These are phyloP conservation scores for Cylindrotheca closterium DNA, from an alignment of 108 stramenopile genomes.

Conservation along the genomic window DNA sequence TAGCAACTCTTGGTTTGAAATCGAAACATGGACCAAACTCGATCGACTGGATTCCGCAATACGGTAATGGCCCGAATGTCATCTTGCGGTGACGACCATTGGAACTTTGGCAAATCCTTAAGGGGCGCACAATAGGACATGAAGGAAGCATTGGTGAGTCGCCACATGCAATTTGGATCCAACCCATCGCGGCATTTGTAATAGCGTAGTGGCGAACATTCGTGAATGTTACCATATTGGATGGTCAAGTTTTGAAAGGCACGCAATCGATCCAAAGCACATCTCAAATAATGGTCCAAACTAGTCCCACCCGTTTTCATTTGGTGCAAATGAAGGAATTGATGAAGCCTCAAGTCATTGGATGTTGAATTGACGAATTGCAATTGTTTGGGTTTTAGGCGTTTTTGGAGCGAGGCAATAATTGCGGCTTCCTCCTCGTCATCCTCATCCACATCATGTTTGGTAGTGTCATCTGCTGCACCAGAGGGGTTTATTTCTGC, in stretches of 20 bases:
- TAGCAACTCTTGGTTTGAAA: slow-evolving; percentile 69
- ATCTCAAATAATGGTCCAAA: slow-evolving; percentile 49
- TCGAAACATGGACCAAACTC: slow-evolving; percentile 83
- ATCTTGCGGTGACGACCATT: slow-evolving; percentile 29
- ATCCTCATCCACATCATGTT: too few relatives aligned
- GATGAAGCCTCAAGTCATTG: slow-evolving; percentile 24
- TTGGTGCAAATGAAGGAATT: slow-evolving; percentile 78
- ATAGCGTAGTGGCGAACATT: slow-evolving; percentile 24
- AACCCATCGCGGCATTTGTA: slow-evolving; percentile 3
- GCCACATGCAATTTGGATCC: slow-evolving; percentile 12
- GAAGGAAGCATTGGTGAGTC: slow-evolving; percentile 29
- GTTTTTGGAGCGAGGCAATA: background rate
- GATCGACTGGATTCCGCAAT: slow-evolving; percentile 68
- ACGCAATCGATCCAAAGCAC: slow-evolving; percentile 42
- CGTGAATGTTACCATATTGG: slow-evolving; percentile 29
- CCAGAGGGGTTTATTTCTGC: too few relatives aligned
- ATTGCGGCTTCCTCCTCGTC: background rate
- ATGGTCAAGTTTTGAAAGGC: slow-evolving; percentile 3
- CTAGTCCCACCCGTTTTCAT: slow-evolving; percentile 83
- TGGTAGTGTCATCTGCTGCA: too few relatives aligned
- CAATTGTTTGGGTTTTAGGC: background rate
- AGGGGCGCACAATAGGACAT: slow-evolving; percentile 75
- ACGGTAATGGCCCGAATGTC: slow-evolving; percentile 50
- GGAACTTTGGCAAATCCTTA: slow-evolving; percentile 46
- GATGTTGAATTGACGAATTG: background rate